A percentile compares a stretch with the other conserved stretches of the same genome.
Conservation (phyloP, 2,329 filamentous ascomycete species). For the Hypoxylon sp. region DNA sequence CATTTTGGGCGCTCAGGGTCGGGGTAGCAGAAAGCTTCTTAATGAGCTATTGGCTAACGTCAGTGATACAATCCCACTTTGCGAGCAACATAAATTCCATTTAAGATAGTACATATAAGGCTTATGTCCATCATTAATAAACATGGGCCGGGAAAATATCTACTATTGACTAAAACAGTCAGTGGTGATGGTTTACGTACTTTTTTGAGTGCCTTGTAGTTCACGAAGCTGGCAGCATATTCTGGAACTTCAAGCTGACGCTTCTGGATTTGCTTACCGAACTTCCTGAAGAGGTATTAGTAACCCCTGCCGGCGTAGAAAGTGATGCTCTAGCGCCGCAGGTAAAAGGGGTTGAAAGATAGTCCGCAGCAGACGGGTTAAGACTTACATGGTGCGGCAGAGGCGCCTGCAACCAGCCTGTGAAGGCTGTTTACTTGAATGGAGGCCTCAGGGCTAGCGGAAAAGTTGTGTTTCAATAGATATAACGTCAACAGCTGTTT, state of each 20-base stretch:
- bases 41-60: slow-evolving; percentile 79
- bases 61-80: slow-evolving; percentile 51
- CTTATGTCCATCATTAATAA: slow-evolving; percentile 5
- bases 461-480: slow-evolving; percentile 29
- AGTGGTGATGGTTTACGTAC: slow-evolving; percentile 63
- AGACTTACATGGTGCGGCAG: slow-evolving; percentile 56
- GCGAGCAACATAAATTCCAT: slow-evolving; percentile 29
- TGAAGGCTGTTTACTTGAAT: slow-evolving; percentile 46
- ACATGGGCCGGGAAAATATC: slow-evolving; percentile 28
- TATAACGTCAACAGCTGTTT: slow-evolving; percentile 31
- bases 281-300: slow-evolving; percentile 80
- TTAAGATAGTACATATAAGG: slow-evolving; percentile 28
- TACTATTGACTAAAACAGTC: slow-evolving; percentile 20
- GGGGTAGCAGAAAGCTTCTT: slow-evolving; percentile 97
- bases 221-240: slow-evolving; percentile 99
- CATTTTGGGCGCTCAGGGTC: slow-evolving; percentile 82
- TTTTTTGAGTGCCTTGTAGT: slow-evolving; percentile 99
- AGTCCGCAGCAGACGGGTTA: slow-evolving; percentile 5
- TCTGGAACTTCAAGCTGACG: slow-evolving; percentile 98
- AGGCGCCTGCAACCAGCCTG: slow-evolving; percentile 48
- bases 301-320: slow-evolving; percentile 14
- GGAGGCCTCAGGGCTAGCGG: slow-evolving; percentile 31
- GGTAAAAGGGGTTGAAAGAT: not conserved
- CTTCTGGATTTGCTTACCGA: slow-evolving; percentile 99
- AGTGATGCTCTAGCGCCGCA: slow-evolving; percentile 7